phyloP scores from a whole-genome alignment of 345 rosid genomes.

The Hypericum androsaemum region DNA sequence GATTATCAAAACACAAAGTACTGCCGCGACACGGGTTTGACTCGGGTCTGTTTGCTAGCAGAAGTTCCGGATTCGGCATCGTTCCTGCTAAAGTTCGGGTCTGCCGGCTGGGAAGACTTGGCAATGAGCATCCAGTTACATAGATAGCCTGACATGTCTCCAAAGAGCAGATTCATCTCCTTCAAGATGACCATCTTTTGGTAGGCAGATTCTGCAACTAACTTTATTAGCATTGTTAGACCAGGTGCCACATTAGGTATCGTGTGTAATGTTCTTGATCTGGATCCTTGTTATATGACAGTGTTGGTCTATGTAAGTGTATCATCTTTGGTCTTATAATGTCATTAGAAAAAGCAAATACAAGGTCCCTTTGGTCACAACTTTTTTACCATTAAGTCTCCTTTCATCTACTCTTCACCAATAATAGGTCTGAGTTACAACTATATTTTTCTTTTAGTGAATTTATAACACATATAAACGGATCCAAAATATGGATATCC shows the following conservation, averaged over 20 bases:
- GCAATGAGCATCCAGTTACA: conserved; percentile 7
- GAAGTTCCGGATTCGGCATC: too few species aligned
- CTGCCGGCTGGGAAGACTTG: conserved; percentile 8
- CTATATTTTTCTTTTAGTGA: too few species aligned
- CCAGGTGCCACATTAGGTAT: neutral
- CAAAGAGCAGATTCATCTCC: conserved; percentile 12
- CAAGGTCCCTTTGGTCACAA: neutral
- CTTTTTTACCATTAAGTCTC: neutral
- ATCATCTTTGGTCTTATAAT: neutral
- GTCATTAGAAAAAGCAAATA: conserved; percentile 13
- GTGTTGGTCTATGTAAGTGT: conserved; percentile 16
- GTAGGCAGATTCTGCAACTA: conserved; percentile 4
- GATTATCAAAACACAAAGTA: conserved; percentile 10
- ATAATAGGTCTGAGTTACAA: too few species aligned
- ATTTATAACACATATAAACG: too few species aligned
- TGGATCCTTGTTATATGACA: conserved; percentile 14
- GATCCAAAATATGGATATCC: too few species aligned
- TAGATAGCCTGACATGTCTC: conserved; percentile 9
- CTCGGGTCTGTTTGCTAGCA: neutral
- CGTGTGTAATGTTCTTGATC: conserved; percentile 13
- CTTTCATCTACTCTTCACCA: neutral
- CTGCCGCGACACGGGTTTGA: neutral
- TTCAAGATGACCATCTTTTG: conserved; percentile 2
- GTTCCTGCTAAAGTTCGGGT: neutral
- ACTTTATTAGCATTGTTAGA: conserved; percentile 1